A percentile compares a stretch with the other conserved stretches of the same genome.
Evolutionary conservation across 2,329 filamentous ascomycete genomes (phyloP).

Genomic region (Ophiostoma himal-ulmi): DNA sequence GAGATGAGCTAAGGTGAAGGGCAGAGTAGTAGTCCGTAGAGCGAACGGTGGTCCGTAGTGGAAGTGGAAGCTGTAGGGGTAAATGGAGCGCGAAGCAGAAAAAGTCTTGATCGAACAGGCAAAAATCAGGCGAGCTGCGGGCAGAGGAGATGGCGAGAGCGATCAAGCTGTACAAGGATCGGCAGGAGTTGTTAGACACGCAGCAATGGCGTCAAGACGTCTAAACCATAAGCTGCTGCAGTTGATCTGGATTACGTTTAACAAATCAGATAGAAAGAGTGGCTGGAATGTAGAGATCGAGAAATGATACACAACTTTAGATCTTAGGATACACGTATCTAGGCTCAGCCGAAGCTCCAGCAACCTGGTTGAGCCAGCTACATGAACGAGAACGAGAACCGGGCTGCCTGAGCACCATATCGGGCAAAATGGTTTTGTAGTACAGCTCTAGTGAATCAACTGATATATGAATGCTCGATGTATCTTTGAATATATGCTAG

Average conservation of each 20-base stretch:
- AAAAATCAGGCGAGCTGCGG: not conserved
- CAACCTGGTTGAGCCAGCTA: not conserved
- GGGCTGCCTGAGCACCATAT: not conserved
- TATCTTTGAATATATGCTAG: not conserved
- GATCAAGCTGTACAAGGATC: not conserved
- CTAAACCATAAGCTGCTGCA: no score
- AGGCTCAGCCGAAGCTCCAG: not conserved
- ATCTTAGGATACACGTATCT: not conserved
- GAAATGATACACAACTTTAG: not conserved
- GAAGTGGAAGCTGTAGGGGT: not conserved
- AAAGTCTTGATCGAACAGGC: not conserved
- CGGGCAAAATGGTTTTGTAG: no score
- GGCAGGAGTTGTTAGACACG: not conserved
- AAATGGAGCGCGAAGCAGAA: not conserved
- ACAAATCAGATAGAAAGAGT: not conserved
- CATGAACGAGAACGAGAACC: not conserved
- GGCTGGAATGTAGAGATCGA: not conserved
- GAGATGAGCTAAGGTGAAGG: not conserved
- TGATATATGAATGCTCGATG: not conserved
- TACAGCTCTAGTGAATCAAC: no score
- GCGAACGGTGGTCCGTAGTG: not conserved
- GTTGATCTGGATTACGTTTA: not conserved
- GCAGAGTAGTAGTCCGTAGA: not conserved
- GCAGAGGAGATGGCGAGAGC: not conserved
- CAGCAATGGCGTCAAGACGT: not conserved